Evolutionary conservation across 2,329 filamentous ascomycete species (phyloP), one percentile per base, ranked within the genome.

Genomic region (Metarhizium anisopliae): DNA sequence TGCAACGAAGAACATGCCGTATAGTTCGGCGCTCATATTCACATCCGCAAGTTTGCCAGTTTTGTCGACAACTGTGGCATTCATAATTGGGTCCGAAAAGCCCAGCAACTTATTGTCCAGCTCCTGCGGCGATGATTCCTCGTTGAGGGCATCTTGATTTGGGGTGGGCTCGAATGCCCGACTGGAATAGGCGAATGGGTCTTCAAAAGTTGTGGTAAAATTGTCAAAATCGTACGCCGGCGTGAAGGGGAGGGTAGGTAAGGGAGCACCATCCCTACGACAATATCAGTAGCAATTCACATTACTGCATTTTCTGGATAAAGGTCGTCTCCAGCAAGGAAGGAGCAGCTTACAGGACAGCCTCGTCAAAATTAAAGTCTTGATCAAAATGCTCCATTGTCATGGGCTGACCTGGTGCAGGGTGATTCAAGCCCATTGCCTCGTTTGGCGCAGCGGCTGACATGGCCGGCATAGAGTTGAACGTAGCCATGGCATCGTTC

Each of bases 1-100:
- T 49, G 89, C 89, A 30, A 93, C 81, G 66, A 92, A 91, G 76
- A 93, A 93, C 88, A 93, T 92, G 78, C 89, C 89, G 65, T 90
- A 89, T 13, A 93, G 75, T 72, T 93, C 88, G 56, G 88, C 88
- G 25, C 80, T 79, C 77, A 92, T 84, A 62, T 74, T 77, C 11
- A 88, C 75, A 55, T 87, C 83, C 35, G 81, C 80, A 57, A 81
- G 77, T 52, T 84, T 78, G 53, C 82, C 85, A 6, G 77, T 71
- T 59, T 87, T 86, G 62, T 89, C 87, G 51, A 90, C 70, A 7
- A 90, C 73, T 4, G 80, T 79, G 40, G 78, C 75, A 61, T 80
- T 83, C 63, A 84, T 76, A 36, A 79, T 74, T 1, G 85, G 81
- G 11, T 82, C 74, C 0, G 84, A 86, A 71, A 92, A 91, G 63